These are phyloP conservation scores for Phytophthora pisi DNA, from an alignment of 352 stramenopile species.

Conservation along the genomic window DNA sequence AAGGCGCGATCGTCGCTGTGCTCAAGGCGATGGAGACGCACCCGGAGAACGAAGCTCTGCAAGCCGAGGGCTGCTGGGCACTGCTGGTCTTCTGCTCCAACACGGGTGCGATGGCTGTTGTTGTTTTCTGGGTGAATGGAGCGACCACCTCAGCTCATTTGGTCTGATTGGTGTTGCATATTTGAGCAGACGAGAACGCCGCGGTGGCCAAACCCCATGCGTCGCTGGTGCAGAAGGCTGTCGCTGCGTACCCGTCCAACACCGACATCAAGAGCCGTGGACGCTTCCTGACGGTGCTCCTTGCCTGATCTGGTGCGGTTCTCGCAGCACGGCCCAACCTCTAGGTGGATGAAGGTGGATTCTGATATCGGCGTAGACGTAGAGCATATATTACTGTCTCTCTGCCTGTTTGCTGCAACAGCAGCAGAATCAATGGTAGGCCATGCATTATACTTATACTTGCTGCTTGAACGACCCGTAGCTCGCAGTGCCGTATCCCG, in stretches of 20 bases:
- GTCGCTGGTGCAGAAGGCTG: slow-evolving; percentile 50
- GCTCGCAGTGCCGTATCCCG: slow-evolving; percentile 42
- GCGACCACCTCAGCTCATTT: neutral
- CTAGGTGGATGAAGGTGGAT: neutral
- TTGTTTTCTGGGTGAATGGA: neutral
- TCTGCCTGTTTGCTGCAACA: slow-evolving; percentile 26
- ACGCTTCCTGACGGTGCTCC: slow-evolving; percentile 62
- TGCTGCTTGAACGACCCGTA: slow-evolving; percentile 48
- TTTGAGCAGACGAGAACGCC: slow-evolving; percentile 62
- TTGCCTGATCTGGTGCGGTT: slow-evolving; percentile 30
- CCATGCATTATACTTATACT: slow-evolving; percentile 36
- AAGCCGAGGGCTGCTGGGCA: slow-evolving; percentile 75
- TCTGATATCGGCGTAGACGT: slow-evolving; percentile 21
- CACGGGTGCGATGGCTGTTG: slow-evolving; percentile 42
- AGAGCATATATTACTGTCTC: slow-evolving; percentile 43
- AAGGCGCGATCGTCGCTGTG: slow-evolving; percentile 70
- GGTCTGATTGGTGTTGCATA: neutral
- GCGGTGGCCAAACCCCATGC: slow-evolving; percentile 51
- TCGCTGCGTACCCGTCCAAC: slow-evolving; percentile 53
- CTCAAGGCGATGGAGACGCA: slow-evolving; percentile 69
- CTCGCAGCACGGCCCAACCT: neutral
- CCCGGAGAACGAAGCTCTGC: slow-evolving; percentile 64
- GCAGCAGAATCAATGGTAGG: slow-evolving; percentile 20
- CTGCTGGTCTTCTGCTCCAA: slow-evolving; percentile 86
- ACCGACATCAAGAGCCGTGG: slow-evolving; percentile 71